A percentile compares a stretch with the other conserved stretches of the same genome.
Conservation (phyloP, 2,329 filamentous ascomycete species). For the Leptodontidium sp. region DNA sequence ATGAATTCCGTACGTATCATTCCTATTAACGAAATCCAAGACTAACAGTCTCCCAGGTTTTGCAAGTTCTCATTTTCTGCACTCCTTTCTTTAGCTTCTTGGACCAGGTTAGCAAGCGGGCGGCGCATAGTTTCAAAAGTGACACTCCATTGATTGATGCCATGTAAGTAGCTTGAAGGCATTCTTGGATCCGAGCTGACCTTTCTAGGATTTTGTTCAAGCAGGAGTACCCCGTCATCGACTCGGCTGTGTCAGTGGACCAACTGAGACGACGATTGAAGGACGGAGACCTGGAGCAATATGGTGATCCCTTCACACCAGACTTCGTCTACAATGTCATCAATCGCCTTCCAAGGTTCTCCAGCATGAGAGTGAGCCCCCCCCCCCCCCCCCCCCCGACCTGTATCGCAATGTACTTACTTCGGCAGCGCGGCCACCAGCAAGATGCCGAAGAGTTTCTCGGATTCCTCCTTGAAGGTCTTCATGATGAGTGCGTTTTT, state of each 20-base stretch:
- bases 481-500: slow-evolving; percentile 89
- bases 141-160: slow-evolving; percentile 93
- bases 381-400: neutral
- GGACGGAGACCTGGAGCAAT: slow-evolving; percentile 84
- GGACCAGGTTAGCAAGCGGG: slow-evolving; percentile 83
- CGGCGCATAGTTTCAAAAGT: slow-evolving; percentile 91
- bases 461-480: slow-evolving; percentile 87
- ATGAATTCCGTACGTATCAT: slow-evolving; percentile 89
- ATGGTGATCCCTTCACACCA: slow-evolving; percentile 89
- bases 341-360: slow-evolving; percentile 84
- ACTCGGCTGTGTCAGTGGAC: slow-evolving; percentile 77
- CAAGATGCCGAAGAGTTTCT: slow-evolving; percentile 98
- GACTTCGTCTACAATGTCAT: slow-evolving; percentile 97
- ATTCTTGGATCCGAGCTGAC: slow-evolving; percentile 19
- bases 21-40: neutral
- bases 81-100: slow-evolving; percentile 94
- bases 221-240: slow-evolving; percentile 87
- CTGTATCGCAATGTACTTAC: slow-evolving; percentile 41
- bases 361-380: slow-evolving; percentile 82
- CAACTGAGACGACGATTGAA: slow-evolving; percentile 79
- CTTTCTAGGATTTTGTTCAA: slow-evolving; percentile 86
- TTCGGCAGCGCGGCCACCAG: slow-evolving; percentile 81
- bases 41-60: slow-evolving; percentile 67
- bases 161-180: slow-evolving; percentile 67
- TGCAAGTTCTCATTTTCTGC: slow-evolving; percentile 95